These are phyloP conservation scores for Trichothecium sympodiale DNA, from an alignment of 2,329 filamentous ascomycete genomes.

Conservation along the genomic window DNA sequence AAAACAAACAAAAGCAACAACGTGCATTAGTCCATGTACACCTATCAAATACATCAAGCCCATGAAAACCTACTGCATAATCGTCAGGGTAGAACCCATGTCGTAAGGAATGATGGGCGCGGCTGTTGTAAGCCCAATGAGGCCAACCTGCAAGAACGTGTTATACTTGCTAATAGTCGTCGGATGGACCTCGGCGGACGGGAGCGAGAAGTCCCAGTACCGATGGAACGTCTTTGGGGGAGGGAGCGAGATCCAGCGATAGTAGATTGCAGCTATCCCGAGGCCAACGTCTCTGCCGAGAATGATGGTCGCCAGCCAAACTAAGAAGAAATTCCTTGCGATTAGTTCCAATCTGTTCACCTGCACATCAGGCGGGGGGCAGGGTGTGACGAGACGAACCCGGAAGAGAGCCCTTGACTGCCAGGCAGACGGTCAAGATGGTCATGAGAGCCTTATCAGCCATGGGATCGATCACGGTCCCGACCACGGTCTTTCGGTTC, in stretches of 20 bases:
- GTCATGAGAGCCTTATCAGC: constrained; percentile 97
- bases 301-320: constrained; percentile 84
- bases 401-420: constrained; percentile 71
- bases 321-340: no score
- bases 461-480: constrained; percentile 91
- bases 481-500: constrained; percentile 85
- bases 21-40: neutral
- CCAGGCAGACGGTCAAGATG: constrained; percentile 73
- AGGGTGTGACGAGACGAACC: no score
- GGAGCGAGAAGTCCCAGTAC: constrained; percentile 97
- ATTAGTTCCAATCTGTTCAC: no score
- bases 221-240: constrained; percentile 83
- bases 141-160: constrained; percentile 77
- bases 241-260: constrained; percentile 87
- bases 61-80: constrained; percentile 46
- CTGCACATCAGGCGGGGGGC: no score
- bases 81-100: constrained; percentile 42
- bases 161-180: constrained; percentile 86
- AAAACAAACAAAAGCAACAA: constrained; percentile 6
- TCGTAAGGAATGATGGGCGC: constrained; percentile 61
- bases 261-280: constrained; percentile 81
- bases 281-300: constrained; percentile 79
- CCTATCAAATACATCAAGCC: neutral
- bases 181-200: constrained; percentile 72
- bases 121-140: constrained; percentile 77